Base-by-base conservation (phyloP, 2,329 filamentous ascomycete species). In the Thielaviopsis ethacetica region DNA sequence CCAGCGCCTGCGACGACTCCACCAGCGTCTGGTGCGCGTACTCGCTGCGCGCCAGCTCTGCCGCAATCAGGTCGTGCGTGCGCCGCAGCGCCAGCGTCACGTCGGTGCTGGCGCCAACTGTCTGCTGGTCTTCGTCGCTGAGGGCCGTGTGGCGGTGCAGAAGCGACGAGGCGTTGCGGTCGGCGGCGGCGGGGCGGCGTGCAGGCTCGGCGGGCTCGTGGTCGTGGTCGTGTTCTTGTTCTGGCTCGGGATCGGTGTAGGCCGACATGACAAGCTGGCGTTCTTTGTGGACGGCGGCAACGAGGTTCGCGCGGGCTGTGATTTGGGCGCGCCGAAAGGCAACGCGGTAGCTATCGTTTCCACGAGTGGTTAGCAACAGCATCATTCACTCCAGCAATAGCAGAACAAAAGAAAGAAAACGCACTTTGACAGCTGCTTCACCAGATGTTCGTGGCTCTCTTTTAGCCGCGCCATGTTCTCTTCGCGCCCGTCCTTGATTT, bases 11-110 rank as follows among this genome's bases (percentile, higher is more conserved):
- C 6, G 88, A 91, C 1, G 86, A 91, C 73, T 93, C 84, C 62
- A 85, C 83, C 65, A 98, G 77, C 1, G 90, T 94, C 70, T 95
- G 85, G 65, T 93, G 85, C 19, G 91, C 91, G 68, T 95, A 97
- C 66, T 88, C 84, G 64, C 88, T 94, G 61, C 89, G 84, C 53
- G 85, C 82, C 7, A 98, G 80, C 74, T 96, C 91, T 4, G 82
- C 78, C 63, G 88, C 83, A 75, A 97, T 91, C 66, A 95, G 79
- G 62, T 87, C 82, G 71, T 97, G 91, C 5, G 91, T 94, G 62
- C 90, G 79, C 62, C 89, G 81, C 57, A 98, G 78, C 1, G 90
- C 87, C 54, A 83, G 76, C 2, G 91, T 97, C 58, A 97, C 86
- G 73, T 94, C 88, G 64, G 79, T 83, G 34, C 87, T 88, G 0